Evolutionary conservation across 306 rosid genomes (phyloP).

Genomic region (Quercus aquifolioides): DNA sequence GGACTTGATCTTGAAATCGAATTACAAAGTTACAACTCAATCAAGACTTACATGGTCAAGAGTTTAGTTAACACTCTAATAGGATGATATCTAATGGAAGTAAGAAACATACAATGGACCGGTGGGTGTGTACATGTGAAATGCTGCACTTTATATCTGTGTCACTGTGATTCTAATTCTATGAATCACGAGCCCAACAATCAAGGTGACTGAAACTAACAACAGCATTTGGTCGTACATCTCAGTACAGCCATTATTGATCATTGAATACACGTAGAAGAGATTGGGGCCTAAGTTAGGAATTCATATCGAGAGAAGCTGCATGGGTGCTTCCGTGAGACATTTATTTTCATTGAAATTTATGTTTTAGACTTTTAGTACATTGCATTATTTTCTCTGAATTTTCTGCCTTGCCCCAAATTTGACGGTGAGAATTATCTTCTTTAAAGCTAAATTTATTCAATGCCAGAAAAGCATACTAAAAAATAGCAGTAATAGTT

Average conservation of each 20-base stretch:
- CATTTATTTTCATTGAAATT: neutral
- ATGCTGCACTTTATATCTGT: constrained; percentile 11
- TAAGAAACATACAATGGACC: neutral
- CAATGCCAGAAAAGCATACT: too few species aligned
- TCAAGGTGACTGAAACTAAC: neutral
- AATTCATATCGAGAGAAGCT: neutral
- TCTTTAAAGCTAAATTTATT: too few species aligned
- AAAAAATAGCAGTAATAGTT: neutral
- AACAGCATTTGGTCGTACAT: constrained; percentile 7
- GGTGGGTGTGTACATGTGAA: constrained; percentile 21
- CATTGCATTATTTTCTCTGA: too few species aligned
- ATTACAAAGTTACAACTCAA: too few species aligned
- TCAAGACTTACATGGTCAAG: too few species aligned
- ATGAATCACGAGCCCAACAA: constrained; percentile 14
- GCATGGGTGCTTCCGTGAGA: neutral
- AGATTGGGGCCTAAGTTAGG: too few species aligned
- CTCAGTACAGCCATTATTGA: constrained; percentile 12
- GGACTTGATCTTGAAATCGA: too few species aligned
- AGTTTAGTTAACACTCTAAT: too few species aligned
- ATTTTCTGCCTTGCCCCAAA: too few species aligned
- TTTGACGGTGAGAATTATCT: too few species aligned
- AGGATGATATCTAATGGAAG: neutral
- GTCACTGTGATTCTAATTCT: neutral
- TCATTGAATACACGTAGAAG: neutral
- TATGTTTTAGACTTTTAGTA: too few species aligned